Conservation (phyloP, 176 grass and related monocot species). For the Zoysia pacifica region DNA sequence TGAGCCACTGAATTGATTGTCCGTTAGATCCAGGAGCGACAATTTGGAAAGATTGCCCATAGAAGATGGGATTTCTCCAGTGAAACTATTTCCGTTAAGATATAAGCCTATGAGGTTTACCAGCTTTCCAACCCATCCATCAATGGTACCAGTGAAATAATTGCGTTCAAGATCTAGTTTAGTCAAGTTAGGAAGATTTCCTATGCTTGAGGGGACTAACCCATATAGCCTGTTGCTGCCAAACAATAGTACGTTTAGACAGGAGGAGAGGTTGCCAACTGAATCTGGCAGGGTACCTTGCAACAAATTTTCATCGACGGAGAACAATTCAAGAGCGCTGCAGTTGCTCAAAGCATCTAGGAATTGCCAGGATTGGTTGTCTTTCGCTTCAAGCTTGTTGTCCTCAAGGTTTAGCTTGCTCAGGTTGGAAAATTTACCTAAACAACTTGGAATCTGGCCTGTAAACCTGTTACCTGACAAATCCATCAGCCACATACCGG, state of each 20-base stretch:
- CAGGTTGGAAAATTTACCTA: slow-evolving; percentile 40
- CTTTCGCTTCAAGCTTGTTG: slow-evolving; percentile 35
- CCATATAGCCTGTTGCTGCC: slow-evolving; percentile 21
- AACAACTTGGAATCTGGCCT: slow-evolving; percentile 33
- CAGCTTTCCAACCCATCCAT: slow-evolving; percentile 24
- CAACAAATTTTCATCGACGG: slow-evolving; percentile 21
- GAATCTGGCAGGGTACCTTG: slow-evolving; percentile 38
- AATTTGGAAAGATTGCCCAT: slow-evolving; percentile 50
- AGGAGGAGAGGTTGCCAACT: slow-evolving; percentile 42
- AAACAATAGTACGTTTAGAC: slow-evolving; percentile 2
- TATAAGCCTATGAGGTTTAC: slow-evolving; percentile 21
- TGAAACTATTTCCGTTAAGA: slow-evolving; percentile 20
- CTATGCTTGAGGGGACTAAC: slow-evolving; percentile 32
- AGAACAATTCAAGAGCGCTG: neutral
- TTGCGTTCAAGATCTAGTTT: slow-evolving; percentile 2
- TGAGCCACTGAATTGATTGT: slow-evolving; percentile 35
- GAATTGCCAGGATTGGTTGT: slow-evolving; percentile 34
- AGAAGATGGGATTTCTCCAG: slow-evolving; percentile 37
- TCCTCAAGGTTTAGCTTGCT: neutral
- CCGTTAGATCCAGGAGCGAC: slow-evolving; percentile 11
- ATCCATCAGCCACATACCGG: neutral
- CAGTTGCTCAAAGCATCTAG: slow-evolving; percentile 39
- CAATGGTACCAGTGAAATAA: slow-evolving; percentile 29
- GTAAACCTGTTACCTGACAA: slow-evolving; percentile 33
- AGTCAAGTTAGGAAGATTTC: slow-evolving; percentile 38